Percentiles rank a stretch among this genome's conserved stretches.
Evolutionary conservation across 2,329 filamentous ascomycete species (phyloP).

Genomic region (Trichoderma atroviride): DNA sequence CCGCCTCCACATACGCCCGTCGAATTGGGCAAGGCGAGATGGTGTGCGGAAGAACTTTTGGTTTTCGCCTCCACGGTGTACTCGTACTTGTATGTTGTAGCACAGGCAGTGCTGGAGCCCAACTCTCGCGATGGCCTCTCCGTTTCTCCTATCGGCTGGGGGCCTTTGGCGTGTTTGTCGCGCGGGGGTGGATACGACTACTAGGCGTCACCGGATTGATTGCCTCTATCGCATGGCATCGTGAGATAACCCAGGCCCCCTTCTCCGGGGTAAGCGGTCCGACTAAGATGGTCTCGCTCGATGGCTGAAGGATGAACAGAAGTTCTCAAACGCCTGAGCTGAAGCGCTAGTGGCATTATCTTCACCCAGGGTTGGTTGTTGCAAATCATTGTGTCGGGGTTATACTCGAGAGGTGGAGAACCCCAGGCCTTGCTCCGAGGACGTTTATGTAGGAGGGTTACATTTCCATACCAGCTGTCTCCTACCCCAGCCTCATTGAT

Average conservation of each 20-base stretch:
- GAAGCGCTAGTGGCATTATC: constrained; percentile 16
- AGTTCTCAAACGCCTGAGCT: constrained; percentile 19
- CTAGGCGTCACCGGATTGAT: constrained; percentile 14
- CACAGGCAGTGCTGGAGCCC: neutral
- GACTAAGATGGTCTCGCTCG: neutral
- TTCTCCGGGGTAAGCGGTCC: neutral
- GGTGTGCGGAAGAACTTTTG: constrained; percentile 18
- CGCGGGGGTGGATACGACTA: constrained; percentile 9
- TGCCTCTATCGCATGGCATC: constrained; percentile 14
- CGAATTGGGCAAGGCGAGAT: neutral
- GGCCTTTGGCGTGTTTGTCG: neutral
- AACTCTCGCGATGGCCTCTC: constrained; percentile 14
- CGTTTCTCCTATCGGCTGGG: constrained; percentile 9
- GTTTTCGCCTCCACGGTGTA: constrained; percentile 2
- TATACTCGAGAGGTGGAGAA: constrained; percentile 3
- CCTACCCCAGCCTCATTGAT: constrained; percentile 20
- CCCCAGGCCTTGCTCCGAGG: neutral
- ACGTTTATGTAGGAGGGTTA: constrained; percentile 10
- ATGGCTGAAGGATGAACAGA: constrained; percentile 23
- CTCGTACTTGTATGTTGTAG: neutral
- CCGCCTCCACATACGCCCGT: constrained; percentile 10
- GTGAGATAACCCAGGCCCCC: constrained; percentile 1
- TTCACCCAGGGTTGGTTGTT: neutral
- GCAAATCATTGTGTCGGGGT: constrained; percentile 2
- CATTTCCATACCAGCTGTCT: constrained; percentile 10